A percentile compares a stretch with the other conserved stretches of the same genome.
Conservation (phyloP, 345 rosid genomes). For the Eutrema yunnanense region DNA sequence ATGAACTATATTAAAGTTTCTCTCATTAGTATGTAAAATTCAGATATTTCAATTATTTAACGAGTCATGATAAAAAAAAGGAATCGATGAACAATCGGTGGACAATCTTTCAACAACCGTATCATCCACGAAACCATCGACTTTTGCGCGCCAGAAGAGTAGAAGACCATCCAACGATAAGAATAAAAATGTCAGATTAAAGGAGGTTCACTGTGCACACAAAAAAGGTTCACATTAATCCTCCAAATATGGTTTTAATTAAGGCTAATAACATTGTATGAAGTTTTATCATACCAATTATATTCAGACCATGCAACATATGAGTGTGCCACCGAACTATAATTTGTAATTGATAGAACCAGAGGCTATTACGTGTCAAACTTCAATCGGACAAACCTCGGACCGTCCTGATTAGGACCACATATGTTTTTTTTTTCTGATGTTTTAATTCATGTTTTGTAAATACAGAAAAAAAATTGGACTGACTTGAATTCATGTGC, state of each 20-base stretch:
- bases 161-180: neutral
- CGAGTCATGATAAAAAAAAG: neutral
- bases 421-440: neutral
- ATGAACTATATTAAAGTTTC: neutral
- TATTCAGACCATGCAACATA: neutral
- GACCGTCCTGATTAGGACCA: neutral
- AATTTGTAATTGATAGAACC: neutral
- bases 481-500: neutral
- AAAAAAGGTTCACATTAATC: neutral
- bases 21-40: neutral
- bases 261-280: neutral
- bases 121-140: neutral
- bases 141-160: neutral
- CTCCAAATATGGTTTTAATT: neutral
- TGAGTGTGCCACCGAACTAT: too few relatives aligned
- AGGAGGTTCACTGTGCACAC: neutral
- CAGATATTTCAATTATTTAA: too few relatives aligned
- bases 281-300: neutral
- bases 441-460: neutral
- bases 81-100: neutral
- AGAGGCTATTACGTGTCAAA: neutral
- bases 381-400: neutral
- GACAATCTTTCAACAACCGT: too few relatives aligned
- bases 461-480: neutral
- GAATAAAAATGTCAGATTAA: neutral